Base-by-base conservation (phyloP, 2,329 filamentous ascomycete species). In the Stagonosporopsis rhizophila region DNA sequence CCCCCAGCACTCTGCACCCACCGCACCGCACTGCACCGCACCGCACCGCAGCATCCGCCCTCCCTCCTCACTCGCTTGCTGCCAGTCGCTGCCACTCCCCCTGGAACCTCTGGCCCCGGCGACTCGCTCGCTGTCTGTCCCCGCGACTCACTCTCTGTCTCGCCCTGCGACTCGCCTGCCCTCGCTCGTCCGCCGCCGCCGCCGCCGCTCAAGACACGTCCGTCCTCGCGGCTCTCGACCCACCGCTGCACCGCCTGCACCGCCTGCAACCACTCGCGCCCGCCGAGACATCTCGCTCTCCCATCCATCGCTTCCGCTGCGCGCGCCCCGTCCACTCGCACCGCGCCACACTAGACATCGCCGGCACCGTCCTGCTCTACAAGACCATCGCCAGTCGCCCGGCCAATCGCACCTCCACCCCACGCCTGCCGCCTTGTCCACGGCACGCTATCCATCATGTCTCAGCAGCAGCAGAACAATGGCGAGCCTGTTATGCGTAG, bases 401-500 rank as follows among this genome's bases (percentile, higher is more conserved):
- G 42, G 39, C 50, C 56, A 49, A 54, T 41, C 45, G 41, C 50
- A 44, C 4, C 45, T 28, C 42, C 41, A 6, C 32, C 32, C 30
- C 25, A 19, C 25, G 6, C 51, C 30, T n/a, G 32, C 34, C 38
- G 49, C 30, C 6, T 39, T 32, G 34, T 39, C 25, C 37, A 44
- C 54, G 32, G 37, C 56, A 44, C 54, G 7, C 22, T 44, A 27
- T 8, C 38, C 60, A 68, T 30, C 53, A 77, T 77, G 75, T 74
- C 75, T 62, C 23, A 25, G 23, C 72, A 76, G 50, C 58, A 60
- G 52, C 60, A 62, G 57, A 66, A 66, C 52, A 74, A 73, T 60
- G 71, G 72, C 62, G 76, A 82, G 66, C 85, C 86, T 72, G 85
- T 87, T 58, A 87, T 87, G 79, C 82, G 85, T 80, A 88, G 87